These are phyloP conservation scores for Nigrograna mackinnonii DNA, from an alignment of 2,329 filamentous ascomycete genomes.

Conservation along the genomic window DNA sequence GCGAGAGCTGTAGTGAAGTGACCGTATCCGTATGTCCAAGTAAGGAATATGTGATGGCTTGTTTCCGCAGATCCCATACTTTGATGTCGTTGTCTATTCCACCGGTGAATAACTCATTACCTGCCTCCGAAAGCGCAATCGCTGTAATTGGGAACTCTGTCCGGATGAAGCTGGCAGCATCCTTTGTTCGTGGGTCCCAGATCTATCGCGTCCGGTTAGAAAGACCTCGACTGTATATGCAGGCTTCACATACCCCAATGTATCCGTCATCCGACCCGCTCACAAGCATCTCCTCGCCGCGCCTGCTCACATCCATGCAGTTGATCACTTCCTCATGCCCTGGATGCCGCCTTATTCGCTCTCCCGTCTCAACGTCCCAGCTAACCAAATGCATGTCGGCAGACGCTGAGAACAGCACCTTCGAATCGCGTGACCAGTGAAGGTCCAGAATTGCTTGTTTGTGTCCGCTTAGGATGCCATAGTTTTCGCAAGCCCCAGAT, in stretches of 20 bases:
- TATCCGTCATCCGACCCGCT: conserved; percentile 93
- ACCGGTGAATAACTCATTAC: conserved; percentile 92
- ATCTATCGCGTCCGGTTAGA: conserved; percentile 50
- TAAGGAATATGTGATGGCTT: conserved; percentile 84
- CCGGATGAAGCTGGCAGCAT: conserved; percentile 83
- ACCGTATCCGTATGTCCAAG: conserved; percentile 89
- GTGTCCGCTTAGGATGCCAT: conserved; percentile 85
- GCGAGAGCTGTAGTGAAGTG: conserved; percentile 87
- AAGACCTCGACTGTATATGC: neutral
- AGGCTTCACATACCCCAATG: conserved; percentile 63
- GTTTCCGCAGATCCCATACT: conserved; percentile 95
- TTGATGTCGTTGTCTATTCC: conserved; percentile 97
- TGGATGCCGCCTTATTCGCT: conserved; percentile 85
- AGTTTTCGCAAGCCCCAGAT: conserved; percentile 92
- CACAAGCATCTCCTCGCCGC: conserved; percentile 87
- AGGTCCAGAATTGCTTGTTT: conserved; percentile 89
- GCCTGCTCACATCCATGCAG: conserved; percentile 81
- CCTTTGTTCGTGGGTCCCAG: conserved; percentile 93
- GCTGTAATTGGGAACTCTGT: conserved; percentile 93
- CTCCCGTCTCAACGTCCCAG: conserved; percentile 93
- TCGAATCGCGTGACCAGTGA: conserved; percentile 95
- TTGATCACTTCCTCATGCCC: conserved; percentile 98
- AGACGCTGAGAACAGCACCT: conserved; percentile 87
- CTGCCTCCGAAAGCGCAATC: conserved; percentile 87
- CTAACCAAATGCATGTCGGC: conserved; percentile 92